Percentiles rank a stretch among this genome's conserved stretches.
Conservation (phyloP, 2,329 filamentous ascomycete species). For the Penicillium hesseltinei region DNA sequence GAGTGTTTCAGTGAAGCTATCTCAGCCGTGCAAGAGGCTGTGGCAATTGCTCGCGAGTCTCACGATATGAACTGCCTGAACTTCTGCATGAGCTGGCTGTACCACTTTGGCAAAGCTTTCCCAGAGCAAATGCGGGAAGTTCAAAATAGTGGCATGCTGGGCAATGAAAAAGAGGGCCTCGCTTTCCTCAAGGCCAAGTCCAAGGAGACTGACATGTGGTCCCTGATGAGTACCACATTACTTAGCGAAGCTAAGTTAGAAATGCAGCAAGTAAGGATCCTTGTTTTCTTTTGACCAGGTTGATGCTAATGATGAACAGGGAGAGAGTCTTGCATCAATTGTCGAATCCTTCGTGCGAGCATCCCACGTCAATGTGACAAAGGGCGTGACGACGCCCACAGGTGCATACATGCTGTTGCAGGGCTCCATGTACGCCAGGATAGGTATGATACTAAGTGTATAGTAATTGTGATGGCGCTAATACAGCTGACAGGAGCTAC, state of each 20-base stretch:
- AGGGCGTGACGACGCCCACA: conserved; percentile 69
- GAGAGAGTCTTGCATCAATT: conserved; percentile 58
- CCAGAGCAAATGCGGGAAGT: conserved; percentile 69
- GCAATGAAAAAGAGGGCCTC: conserved; percentile 76
- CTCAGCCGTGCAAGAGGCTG: conserved; percentile 91
- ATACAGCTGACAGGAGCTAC: conserved; percentile 46
- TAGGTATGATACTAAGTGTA: conserved; percentile 54
- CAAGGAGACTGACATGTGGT: conserved; percentile 82
- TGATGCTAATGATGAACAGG: conserved; percentile 40
- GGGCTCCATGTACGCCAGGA: conserved; percentile 70
- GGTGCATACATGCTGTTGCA: conserved; percentile 71
- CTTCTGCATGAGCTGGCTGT: conserved; percentile 93
- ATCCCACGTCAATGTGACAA: conserved; percentile 76
- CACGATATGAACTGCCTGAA: conserved; percentile 90
- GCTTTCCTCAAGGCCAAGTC: conserved; percentile 82
- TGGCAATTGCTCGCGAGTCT: conserved; percentile 91
- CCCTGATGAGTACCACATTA: conserved; percentile 76
- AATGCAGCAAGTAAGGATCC: conserved; percentile 63
- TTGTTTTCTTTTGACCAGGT: background rate
- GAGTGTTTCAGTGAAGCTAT: conserved; percentile 86
- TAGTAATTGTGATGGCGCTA: conserved; percentile 7
- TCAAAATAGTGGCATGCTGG: conserved; percentile 70
- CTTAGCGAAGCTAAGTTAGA: conserved; percentile 81
- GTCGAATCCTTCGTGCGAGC: conserved; percentile 79
- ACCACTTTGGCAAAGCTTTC: conserved; percentile 86